Evolutionary conservation across 2,329 filamentous ascomycete genomes (phyloP), one percentile per base, ranked within the genome.

Genomic region (Diaporthe helianthi): DNA sequence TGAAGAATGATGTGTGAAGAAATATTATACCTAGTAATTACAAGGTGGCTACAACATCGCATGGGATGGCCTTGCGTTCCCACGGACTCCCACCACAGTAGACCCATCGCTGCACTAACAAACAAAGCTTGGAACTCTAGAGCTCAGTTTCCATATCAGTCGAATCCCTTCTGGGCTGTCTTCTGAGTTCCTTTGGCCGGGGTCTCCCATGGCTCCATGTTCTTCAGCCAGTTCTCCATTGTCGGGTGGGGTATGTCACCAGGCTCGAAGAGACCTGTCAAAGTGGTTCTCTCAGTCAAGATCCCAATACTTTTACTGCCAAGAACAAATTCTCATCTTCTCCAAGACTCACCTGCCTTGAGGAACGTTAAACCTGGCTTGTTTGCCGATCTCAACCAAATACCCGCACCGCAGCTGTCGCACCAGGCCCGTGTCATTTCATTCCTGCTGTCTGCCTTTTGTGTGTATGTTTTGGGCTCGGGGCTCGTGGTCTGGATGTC

Each of bases 151-250:
- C 36, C 36, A 3, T 41, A 12, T 41, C 52, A 54, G 10, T 54
- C 6, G 15, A 58, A 26, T 2, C 22, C 54, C 36, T 29, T 17
- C 54, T 58, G 54, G 15, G 54, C 54, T 58, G 54, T 58, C 36
- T 58, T 58, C 17, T 29, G 36, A 29, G 54, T 44, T 4, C 54
- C 54, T 24, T n/a, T 58, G 17, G 54, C 54, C 4, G 54, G 54
- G 1, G 54, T 58, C 36, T 58, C 54, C 54, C 54, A 58, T 3
- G 36, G 54, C 17, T 58, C 54, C 54, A 58, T 58, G 15, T 58
- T 58, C 36, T 58, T 58, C 24, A 58, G 15, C 54, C 54, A 58
- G 54, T 58, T 58, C 36, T 58, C 54, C 54, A 58, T 29, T 4
- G 54, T 58, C 1, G 54, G 54, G 17, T 58, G 44, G 22, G 54